Percentiles rank a stretch among this genome's conserved stretches.
Evolutionary conservation across 164 flowering plant species (phyloP).

Genomic region (Berberis thunbergii): DNA sequence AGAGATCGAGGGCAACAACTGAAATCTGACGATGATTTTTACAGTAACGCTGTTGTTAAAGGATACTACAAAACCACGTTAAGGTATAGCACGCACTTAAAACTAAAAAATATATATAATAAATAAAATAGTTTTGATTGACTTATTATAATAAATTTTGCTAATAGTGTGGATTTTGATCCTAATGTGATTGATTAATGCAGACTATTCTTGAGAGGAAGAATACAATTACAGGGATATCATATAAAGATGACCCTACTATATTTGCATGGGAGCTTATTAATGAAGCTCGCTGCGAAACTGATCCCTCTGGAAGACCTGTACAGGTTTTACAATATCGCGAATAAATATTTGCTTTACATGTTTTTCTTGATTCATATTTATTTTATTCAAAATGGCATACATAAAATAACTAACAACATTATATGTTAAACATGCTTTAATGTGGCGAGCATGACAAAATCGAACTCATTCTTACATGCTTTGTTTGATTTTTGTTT

Average conservation of each 20-base stretch:
- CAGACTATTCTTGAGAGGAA: conserved; percentile 60
- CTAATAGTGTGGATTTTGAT: too few relatives aligned
- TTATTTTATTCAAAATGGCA: too few relatives aligned
- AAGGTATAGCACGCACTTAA: conserved; percentile 21
- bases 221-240: conserved; percentile 51
- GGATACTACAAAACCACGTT: conserved; percentile 47
- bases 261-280: conserved; percentile 98
- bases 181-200: neutral
- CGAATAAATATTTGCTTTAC: neutral
- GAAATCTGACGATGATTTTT: conserved; percentile 41
- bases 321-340: conserved; percentile 25
- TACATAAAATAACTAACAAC: neutral
- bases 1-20: conserved; percentile 20
- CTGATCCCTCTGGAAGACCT: conserved; percentile 53
- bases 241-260: conserved; percentile 77
- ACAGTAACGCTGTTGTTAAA: conserved; percentile 25
- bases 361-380: neutral
- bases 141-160: neutral
- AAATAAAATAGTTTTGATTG: neutral
- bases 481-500: neutral
- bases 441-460: too few relatives aligned
- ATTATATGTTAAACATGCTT: too few relatives aligned
- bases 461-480: too few relatives aligned
- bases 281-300: conserved; percentile 83
- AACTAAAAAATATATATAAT: neutral